These are phyloP conservation scores for Blastocystis sp. DNA, from an alignment of 352 stramenopile species.

Conservation along the genomic window DNA sequence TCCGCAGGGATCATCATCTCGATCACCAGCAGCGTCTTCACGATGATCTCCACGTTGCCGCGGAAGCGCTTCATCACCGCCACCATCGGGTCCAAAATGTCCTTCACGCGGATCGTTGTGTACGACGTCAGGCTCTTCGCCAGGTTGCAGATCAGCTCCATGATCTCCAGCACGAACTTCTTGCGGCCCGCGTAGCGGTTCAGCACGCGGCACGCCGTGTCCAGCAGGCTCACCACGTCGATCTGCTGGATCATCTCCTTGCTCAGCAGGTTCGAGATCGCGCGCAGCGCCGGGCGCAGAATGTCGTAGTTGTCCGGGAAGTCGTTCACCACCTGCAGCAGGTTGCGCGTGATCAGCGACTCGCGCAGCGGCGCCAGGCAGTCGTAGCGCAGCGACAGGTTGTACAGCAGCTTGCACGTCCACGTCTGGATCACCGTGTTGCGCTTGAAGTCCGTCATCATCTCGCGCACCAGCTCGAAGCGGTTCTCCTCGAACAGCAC, in stretches of 20 bases:
- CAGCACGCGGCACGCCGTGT: slow-evolving; percentile 48
- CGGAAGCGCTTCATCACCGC: slow-evolving; percentile 34
- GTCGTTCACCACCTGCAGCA: slow-evolving; percentile 59
- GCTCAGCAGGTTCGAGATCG: slow-evolving; percentile 63
- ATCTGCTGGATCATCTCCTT: slow-evolving; percentile 65
- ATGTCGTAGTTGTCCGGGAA: slow-evolving; percentile 61
- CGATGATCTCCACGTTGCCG: slow-evolving; percentile 56
- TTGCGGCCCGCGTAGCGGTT: slow-evolving; percentile 52
- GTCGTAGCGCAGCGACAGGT: slow-evolving; percentile 47
- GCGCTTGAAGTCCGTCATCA: slow-evolving; percentile 66
- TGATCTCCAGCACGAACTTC: slow-evolving; percentile 61
- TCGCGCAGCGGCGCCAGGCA: slow-evolving; percentile 29
- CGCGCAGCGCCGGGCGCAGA: slow-evolving; percentile 52
- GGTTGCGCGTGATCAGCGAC: slow-evolving; percentile 25
- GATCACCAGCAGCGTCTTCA: slow-evolving; percentile 56
- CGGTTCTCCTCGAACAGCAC: slow-evolving; percentile 32
- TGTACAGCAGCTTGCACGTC: slow-evolving; percentile 67
- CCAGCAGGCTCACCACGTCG: slow-evolving; percentile 37
- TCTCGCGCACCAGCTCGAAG: slow-evolving; percentile 43
- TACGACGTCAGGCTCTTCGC: slow-evolving; percentile 57
- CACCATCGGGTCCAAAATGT: slow-evolving; percentile 60
- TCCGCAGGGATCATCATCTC: slow-evolving; percentile 63
- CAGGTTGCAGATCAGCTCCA: slow-evolving; percentile 65
- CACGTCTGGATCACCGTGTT: slow-evolving; percentile 15
- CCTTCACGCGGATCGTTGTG: slow-evolving; percentile 36